These are phyloP conservation scores for Gloeostereum incarnatum DNA, from an alignment of 768 basidiomycete species.

Conservation along the genomic window DNA sequence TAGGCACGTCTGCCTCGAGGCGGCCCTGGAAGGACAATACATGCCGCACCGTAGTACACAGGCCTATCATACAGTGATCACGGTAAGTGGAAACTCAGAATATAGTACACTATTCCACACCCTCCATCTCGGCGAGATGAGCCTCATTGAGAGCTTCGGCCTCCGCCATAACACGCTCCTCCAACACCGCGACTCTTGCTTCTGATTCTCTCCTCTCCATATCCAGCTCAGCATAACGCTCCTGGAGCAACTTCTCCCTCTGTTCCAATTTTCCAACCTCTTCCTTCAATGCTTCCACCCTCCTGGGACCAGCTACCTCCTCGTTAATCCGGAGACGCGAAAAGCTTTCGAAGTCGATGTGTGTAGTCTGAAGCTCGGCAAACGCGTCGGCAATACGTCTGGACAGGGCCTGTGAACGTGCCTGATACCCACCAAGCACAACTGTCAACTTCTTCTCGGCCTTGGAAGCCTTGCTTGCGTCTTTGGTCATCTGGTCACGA, in stretches of 20 bases:
- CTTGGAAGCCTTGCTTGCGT: conserved; percentile 76
- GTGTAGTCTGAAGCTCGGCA: conserved; percentile 54
- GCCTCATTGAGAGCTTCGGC: conserved; percentile 78
- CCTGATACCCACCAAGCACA: conserved; percentile 86
- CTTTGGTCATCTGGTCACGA: conserved; percentile 67
- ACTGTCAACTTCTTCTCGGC: conserved; percentile 85
- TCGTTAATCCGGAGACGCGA: conserved; percentile 65
- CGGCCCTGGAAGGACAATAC: not conserved
- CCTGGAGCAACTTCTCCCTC: conserved; percentile 73
- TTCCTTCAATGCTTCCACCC: conserved; percentile 72
- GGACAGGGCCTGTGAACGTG: conserved; percentile 55
- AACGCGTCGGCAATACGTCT: conserved; percentile 61
- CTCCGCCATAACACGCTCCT: conserved; percentile 82
- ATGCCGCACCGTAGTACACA: not conserved
- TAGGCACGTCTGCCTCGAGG: not conserved
- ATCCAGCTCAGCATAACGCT: conserved; percentile 76
- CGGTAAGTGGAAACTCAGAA: not conserved
- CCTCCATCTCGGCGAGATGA: conserved; percentile 58
- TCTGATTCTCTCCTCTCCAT: conserved; percentile 55
- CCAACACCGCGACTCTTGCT: conserved; percentile 50
- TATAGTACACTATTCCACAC: conserved; percentile 13
- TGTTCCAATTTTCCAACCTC: conserved; percentile 78
- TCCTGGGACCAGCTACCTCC: conserved; percentile 62
- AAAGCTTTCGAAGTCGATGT: conserved; percentile 77
- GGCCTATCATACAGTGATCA: not conserved